Conservation (phyloP, 2,329 filamentous ascomycete species). For the Raffaelea ambrosiae region DNA sequence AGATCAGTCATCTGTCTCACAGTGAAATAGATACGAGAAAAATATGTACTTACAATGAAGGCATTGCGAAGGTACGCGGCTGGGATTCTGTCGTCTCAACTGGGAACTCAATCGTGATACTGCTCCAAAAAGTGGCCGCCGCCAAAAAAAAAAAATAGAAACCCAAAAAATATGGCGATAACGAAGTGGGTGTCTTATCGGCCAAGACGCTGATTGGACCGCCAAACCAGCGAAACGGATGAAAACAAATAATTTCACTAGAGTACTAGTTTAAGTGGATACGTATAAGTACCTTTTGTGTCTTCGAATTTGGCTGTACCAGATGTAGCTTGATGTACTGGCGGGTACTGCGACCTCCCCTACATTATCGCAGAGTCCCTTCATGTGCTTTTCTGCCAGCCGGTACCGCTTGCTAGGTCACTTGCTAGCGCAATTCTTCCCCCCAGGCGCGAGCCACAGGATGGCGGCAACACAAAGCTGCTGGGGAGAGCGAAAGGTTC, state of each 20-base stretch:
- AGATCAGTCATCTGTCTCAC: not conserved
- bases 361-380: too few species aligned
- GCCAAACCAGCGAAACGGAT: not conserved
- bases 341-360: too few species aligned
- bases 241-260: not conserved
- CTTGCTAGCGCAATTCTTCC: conserved; percentile 1
- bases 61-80: not conserved
- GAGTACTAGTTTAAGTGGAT: not conserved
- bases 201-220: not conserved
- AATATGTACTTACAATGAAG: conserved; percentile 3
- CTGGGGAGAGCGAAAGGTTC: conserved; percentile 6
- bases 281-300: not conserved
- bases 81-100: not conserved
- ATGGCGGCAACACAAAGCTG: conserved; percentile 1
- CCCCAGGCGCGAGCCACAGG: conserved; percentile 2
- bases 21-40: too few species aligned
- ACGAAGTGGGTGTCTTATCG: not conserved
- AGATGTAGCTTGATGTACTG: too few species aligned
- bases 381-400: conserved; percentile 2
- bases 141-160: not conserved
- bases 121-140: not conserved
- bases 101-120: not conserved
- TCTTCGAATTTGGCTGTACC: too few species aligned
- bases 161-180: not conserved
- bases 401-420: conserved; percentile 1